These are phyloP conservation scores for Monilinia fructicola DNA, from an alignment of 2,329 filamentous ascomycete species.

Conservation along the genomic window DNA sequence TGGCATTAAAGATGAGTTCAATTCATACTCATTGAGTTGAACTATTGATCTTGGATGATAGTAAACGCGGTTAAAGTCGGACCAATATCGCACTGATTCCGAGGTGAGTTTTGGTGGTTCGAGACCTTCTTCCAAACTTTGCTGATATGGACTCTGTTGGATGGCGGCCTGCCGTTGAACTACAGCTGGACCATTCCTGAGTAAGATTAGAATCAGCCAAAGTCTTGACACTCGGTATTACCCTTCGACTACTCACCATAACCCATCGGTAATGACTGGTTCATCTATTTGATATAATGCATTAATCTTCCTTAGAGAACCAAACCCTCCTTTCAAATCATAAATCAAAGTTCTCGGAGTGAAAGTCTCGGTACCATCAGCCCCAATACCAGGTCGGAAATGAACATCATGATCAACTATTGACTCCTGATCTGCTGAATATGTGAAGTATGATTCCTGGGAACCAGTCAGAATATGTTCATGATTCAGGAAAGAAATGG, in stretches of 20 bases:
- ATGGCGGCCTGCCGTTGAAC: slow-evolving; percentile 70
- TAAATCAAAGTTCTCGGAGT: slow-evolving; percentile 91
- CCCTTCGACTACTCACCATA: slow-evolving; percentile 43
- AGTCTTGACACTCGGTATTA: neutral
- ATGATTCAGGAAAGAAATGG: neutral
- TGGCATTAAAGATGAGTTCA: slow-evolving; percentile 75
- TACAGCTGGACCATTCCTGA: slow-evolving; percentile 64
- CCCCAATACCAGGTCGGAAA: slow-evolving; percentile 79
- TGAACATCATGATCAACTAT: slow-evolving; percentile 81
- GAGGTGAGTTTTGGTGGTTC: slow-evolving; percentile 63
- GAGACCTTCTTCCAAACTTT: slow-evolving; percentile 71
- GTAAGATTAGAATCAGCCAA: slow-evolving; percentile 17
- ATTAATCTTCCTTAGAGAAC: slow-evolving; percentile 82
- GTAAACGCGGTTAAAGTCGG: slow-evolving; percentile 89
- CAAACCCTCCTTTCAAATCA: slow-evolving; percentile 91
- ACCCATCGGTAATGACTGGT: slow-evolving; percentile 34
- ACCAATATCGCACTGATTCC: slow-evolving; percentile 87
- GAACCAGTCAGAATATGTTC: slow-evolving; percentile 22
- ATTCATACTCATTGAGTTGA: slow-evolving; percentile 83
- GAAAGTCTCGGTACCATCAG: slow-evolving; percentile 85
- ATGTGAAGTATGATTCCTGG: slow-evolving; percentile 97
- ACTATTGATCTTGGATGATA: slow-evolving; percentile 87
- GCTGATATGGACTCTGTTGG: slow-evolving; percentile 71
- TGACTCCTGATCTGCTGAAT: slow-evolving; percentile 64
- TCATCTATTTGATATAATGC: slow-evolving; percentile 64